These are phyloP conservation scores for Ramalina intermedia DNA, from an alignment of 495 filamentous ascomycete species.

Conservation along the genomic window DNA sequence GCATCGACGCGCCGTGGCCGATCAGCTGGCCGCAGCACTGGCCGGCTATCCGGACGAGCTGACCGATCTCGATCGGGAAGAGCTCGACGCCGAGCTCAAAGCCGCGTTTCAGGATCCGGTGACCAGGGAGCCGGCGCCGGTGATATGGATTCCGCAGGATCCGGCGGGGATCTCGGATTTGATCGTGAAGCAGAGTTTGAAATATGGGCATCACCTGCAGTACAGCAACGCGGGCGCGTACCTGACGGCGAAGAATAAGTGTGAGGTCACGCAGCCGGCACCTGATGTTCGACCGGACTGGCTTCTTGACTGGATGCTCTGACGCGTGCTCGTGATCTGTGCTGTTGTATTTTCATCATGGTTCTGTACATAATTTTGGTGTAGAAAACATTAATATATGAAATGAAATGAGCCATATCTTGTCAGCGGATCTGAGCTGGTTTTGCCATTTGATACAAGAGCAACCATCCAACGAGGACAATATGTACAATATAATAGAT, in stretches of 20 bases:
- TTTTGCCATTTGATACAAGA: too few species aligned
- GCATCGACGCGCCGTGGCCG: constrained; percentile 10
- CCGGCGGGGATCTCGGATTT: constrained; percentile 80
- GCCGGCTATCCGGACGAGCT: constrained; percentile 74
- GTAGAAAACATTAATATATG: too few species aligned
- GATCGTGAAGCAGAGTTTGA: constrained; percentile 60
- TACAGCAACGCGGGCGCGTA: constrained; percentile 83
- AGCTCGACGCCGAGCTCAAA: constrained; percentile 75
- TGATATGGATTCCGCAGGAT: constrained; percentile 93
- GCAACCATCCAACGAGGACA: too few species aligned
- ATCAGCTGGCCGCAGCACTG: constrained; percentile 14
- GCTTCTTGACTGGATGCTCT: constrained; percentile 12
- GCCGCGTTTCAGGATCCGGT: constrained; percentile 90
- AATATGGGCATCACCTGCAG: constrained; percentile 71
- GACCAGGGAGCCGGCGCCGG: constrained; percentile 67
- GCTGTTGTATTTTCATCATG: too few species aligned
- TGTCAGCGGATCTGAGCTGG: too few species aligned
- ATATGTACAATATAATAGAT: too few species aligned
- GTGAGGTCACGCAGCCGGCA: constrained; percentile 16
- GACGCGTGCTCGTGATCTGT: too few species aligned
- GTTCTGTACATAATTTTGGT: too few species aligned
- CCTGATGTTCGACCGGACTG: constrained; percentile 16
- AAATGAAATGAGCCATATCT: too few species aligned
- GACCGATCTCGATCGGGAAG: constrained; percentile 81
- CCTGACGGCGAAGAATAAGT: constrained; percentile 59